Evolutionary conservation across 2,329 filamentous ascomycete species (phyloP).

Genomic region (Diplocarpon rosae): DNA sequence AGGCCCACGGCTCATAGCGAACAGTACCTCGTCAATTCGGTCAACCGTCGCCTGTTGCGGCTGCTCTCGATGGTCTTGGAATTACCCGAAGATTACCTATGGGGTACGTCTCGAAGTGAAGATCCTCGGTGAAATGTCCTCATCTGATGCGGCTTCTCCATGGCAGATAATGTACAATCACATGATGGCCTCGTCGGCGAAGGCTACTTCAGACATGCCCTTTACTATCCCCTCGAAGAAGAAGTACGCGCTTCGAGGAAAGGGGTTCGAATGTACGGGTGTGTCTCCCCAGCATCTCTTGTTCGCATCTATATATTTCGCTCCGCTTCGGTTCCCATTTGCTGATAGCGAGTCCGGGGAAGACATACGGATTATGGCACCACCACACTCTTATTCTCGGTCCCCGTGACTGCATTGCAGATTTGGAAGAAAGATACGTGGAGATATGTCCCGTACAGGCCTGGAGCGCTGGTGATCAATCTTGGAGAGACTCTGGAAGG

Average conservation of each 20-base stretch:
- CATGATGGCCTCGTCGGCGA: slow-evolving; percentile 33
- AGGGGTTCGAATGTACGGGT: slow-evolving; percentile 32
- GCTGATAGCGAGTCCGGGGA: not conserved
- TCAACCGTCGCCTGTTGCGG: slow-evolving; percentile 33
- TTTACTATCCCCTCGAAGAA: slow-evolving; percentile 31
- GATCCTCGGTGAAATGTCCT: too few relatives aligned
- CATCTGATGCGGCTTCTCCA: not conserved
- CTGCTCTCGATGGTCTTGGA: slow-evolving; percentile 35
- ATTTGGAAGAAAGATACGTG: slow-evolving; percentile 36
- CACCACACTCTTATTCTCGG: slow-evolving; percentile 36
- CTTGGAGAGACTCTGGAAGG: slow-evolving; percentile 32
- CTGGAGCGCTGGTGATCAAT: slow-evolving; percentile 37
- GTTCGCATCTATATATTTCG: too few relatives aligned
- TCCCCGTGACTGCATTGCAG: slow-evolving; percentile 36
- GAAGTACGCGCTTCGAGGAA: slow-evolving; percentile 27
- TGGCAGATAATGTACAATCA: slow-evolving; percentile 30
- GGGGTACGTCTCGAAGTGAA: slow-evolving; percentile 20
- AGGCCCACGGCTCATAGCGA: not conserved
- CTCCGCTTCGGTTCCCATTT: not conserved
- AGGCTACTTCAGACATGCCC: slow-evolving; percentile 36
- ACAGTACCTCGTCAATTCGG: slow-evolving; percentile 36
- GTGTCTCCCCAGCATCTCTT: not conserved
- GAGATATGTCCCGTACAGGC: slow-evolving; percentile 35
- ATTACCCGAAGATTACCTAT: slow-evolving; percentile 34
- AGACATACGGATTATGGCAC: slow-evolving; percentile 39